Percentiles rank a stretch among this genome's conserved stretches.
Conservation (phyloP, 208 protist genomes). For the Hexamita inflata region DNA sequence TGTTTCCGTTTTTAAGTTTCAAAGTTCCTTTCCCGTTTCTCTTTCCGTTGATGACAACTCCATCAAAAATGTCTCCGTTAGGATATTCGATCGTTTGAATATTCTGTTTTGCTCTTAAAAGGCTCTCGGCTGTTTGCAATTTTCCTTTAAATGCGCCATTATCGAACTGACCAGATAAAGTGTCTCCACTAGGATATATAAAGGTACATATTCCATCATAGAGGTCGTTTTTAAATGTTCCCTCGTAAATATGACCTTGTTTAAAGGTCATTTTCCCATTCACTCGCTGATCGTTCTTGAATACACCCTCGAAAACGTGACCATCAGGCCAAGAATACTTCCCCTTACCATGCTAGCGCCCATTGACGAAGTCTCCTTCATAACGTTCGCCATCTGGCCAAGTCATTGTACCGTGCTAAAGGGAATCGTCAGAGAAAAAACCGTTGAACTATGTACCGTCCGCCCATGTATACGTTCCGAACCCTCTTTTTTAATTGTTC, state of each 20-base stretch:
- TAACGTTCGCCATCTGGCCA: too few species aligned
- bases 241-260: too few species aligned
- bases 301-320: constrained; percentile 20
- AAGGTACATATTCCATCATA: constrained; percentile 7
- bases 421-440: too few species aligned
- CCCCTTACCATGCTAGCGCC: constrained; percentile 3
- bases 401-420: too few species aligned
- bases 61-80: constrained; percentile 30
- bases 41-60: background rate
- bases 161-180: constrained; percentile 12
- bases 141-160: background rate
- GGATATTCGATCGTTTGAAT: too few species aligned
- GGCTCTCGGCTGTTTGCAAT: background rate
- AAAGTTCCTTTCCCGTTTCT: constrained; percentile 11
- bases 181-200: constrained; percentile 14
- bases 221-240: too few species aligned
- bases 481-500: too few species aligned
- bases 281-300: background rate
- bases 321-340: background rate
- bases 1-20: background rate
- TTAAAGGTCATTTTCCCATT: too few species aligned
- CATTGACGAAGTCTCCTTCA: constrained; percentile 13
- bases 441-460: too few species aligned
- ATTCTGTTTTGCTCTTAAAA: too few species aligned
- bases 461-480: too few species aligned